Base-by-base conservation (phyloP, 2,329 filamentous ascomycete species). In the Kalaharituber pfeilii region DNA sequence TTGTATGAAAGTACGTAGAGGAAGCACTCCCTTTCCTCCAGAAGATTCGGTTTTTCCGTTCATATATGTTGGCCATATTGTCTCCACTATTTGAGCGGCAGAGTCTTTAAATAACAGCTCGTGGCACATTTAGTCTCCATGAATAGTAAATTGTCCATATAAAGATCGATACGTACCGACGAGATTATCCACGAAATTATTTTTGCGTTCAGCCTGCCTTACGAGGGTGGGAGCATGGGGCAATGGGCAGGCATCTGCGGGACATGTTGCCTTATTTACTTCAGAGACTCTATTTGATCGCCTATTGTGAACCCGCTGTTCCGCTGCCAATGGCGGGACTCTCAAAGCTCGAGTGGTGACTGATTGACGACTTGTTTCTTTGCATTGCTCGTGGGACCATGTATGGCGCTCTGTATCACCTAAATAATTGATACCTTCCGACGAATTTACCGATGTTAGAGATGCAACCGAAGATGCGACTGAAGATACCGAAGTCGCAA, bases 21-120 rank as follows among this genome's bases (percentile, higher is more conserved):
- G 88, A 61, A 98, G 73, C 57, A 95, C 84, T 52, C 83, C 80
- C 67, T 84, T 86, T 66, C 76, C 76, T 56, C 79, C 81, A 60
- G 77, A 72, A 66, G 89, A 84, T 63, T 75, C 81, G 64, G 81
- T 80, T 68, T 84, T 84, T 55, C 83, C 77, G 30, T 82, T 79
- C 56, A 86, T 88, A 53, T 89, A 93, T 44, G 89, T 75, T 47
- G 91, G 88, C 91, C 91, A 98, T 65, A 98, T 94, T 53, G 84
- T 85, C 73, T 95, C 87, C 50, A 98, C 88, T 69, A 96, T 94
- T 69, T 94, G 86, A 53, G 91, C 91, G 52, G 91, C 91, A 64
- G 89, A 94, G 79, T 95, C 89, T 95, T 61, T 54, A 53, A 53
- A 27, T 50, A 49, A 42, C 39, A 50, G 52, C 49, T 59, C 51